Base-by-base conservation (phyloP, 495 filamentous ascomycete genomes). In the Glutinoglossum americanum region DNA sequence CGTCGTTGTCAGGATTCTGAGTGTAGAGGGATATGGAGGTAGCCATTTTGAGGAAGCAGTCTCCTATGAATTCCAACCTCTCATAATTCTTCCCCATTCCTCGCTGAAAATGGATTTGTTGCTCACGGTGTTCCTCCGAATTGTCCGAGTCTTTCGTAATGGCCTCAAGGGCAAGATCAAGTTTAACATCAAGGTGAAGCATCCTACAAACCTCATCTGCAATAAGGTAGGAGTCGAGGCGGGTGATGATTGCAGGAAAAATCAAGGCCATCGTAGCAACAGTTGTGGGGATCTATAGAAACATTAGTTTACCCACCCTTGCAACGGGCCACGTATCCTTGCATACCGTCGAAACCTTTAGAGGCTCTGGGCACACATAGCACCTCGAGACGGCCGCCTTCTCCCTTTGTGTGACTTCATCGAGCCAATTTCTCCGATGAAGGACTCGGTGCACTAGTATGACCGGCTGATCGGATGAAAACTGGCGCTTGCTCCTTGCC, bases 51-150 rank as follows among this genome's bases (percentile, higher is more conserved):
- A 98, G 75, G 66, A 95, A 96, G 54, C 82, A 84, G 67, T 98
- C 92, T 0, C 92, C 92, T 15, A 97, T 73, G 61, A 97, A 93
- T 59, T 98, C 92, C 0, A 97, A 79, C 27, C 92, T 79, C 68
- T 98, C 92, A 63, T 98, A 98, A 62, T 97, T 96, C 57, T 82
- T 87, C 11, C 90, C 92, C 92, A 96, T 98, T 28, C 92, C 92
- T 59, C 77, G 71, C 62, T 87, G 85, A 25, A 87, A 73, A 61
- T 90, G 85, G 44, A 92, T 69, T 58, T 85, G 78, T 58, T 83
- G 76, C 13, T 70, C 72, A 10, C 73, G 73, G 59, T 89, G 82
- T 51, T 94, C 88, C 35, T 85, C 85, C 1, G 81, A 83, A 62
- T 94, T 94, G 62, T 94, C 87, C 8, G 87, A 89, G 64, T 97